Evolutionary conservation across 2,329 filamentous ascomycete genomes (phyloP), one percentile per base, ranked within the genome.

Genomic region (Cladosporium cucumerinum): DNA sequence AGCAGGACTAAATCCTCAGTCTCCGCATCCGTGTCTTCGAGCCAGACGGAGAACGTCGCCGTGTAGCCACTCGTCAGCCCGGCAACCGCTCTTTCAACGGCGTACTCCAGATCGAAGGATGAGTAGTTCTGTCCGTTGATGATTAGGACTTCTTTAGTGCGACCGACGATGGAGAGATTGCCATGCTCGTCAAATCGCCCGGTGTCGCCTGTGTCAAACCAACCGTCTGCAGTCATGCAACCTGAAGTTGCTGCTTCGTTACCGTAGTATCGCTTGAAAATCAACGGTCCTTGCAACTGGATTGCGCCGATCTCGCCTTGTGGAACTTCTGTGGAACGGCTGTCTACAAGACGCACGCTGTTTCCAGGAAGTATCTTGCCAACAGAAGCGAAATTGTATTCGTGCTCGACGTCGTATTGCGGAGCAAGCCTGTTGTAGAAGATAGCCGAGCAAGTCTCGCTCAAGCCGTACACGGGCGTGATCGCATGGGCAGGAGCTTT

Each of bases 181-280:
- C 70, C 70, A 23, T 67, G 63, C 16, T 48, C 5, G 68, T 71
- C 70, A 18, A 71, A 14, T 16, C 57, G 59, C 12, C 64, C 71
- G 28, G 69, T 66, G 46, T 72, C 69, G 34, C 46, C 68, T 25
- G 61, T 75, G 48, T 72, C 75, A 55, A 80, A 68, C 76, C 76
- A 80, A 7, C 77, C 77, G 61, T 79, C 75, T 36, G 68, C 63
- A 18, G 71, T 72, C 23, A 80, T 67, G 3, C 73, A 70, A 8
- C 75, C 73, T 36, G 73, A 72, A 0, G 76, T 80, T 1, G 77
- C 76, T 11, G 70, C 67, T 30, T 67, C 59, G 46, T 78, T 75
- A 63, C 72, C 70, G 67, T 70, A 75, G 57, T 77, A 78, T 10
- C 71, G 65, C 11, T 71, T 66, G 70, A 84, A 84, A 5, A 77